Percentiles rank a stretch among this genome's conserved stretches.
phyloP scores from a whole-genome alignment of 805 yeast genomes.

The Yamadazyma akitaensis region DNA sequence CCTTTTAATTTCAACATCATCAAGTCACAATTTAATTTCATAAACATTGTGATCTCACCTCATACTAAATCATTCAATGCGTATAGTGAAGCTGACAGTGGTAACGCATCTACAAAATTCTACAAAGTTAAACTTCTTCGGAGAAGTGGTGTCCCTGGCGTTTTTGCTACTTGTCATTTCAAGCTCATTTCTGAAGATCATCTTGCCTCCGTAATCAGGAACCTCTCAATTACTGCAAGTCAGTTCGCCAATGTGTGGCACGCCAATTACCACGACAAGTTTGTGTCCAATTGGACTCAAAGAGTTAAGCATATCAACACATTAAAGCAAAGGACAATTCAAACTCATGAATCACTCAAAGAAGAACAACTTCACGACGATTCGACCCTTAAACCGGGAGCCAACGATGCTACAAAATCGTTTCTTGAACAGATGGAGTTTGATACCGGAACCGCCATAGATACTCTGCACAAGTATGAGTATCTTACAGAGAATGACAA shows the following conservation, averaged over 20 bases:
- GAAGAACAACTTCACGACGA: slow-evolving; percentile 20
- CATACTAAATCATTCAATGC: slow-evolving; percentile 27
- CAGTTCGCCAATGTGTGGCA: slow-evolving; percentile 79
- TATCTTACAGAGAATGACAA: slow-evolving; percentile 16
- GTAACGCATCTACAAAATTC: slow-evolving; percentile 20
- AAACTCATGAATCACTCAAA: slow-evolving; percentile 22
- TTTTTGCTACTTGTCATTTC: slow-evolving; percentile 72
- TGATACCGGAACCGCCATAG: background rate
- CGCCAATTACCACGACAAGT: slow-evolving; percentile 43
- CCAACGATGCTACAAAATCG: slow-evolving; percentile 26
- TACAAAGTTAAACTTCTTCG: slow-evolving; percentile 65
- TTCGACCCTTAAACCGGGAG: slow-evolving; percentile 10
- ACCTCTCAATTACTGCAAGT: slow-evolving; percentile 60
- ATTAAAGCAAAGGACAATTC: slow-evolving; percentile 26
- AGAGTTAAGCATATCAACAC: slow-evolving; percentile 53
- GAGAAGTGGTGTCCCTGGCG: slow-evolving; percentile 68
- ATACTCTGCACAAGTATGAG: slow-evolving; percentile 17
- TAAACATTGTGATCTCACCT: slow-evolving; percentile 76
- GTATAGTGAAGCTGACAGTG: background rate
- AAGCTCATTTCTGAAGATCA: slow-evolving; percentile 62
- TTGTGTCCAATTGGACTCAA: slow-evolving; percentile 64
- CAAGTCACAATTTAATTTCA: slow-evolving; percentile 76
- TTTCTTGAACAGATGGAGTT: slow-evolving; percentile 30
- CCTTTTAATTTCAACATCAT: slow-evolving; percentile 69
- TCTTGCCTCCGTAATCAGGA: slow-evolving; percentile 63